A percentile compares a stretch with the other conserved stretches of the same genome.
phyloP scores from a whole-genome alignment of 2,329 filamentous ascomycete species.

The Pseudopithomyces maydicus region DNA sequence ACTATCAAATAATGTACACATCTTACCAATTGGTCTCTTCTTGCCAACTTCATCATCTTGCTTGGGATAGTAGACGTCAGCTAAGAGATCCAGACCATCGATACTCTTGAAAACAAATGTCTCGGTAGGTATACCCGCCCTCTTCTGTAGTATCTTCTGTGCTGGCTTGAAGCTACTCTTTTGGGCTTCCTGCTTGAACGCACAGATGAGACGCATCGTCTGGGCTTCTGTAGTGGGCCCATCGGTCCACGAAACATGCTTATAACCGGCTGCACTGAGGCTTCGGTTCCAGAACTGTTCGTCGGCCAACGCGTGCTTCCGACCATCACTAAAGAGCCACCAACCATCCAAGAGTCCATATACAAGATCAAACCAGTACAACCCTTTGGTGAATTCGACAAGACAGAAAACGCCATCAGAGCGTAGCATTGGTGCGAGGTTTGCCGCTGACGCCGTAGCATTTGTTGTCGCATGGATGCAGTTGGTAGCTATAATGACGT shows the following conservation, averaged over 20 bases:
- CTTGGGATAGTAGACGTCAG: not conserved
- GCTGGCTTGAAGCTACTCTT: too few relatives aligned
- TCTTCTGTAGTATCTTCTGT: too few relatives aligned
- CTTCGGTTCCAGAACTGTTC: slow-evolving; percentile 10
- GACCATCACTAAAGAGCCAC: slow-evolving; percentile 22
- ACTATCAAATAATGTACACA: not conserved
- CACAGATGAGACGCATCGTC: not conserved
- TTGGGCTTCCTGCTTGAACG: too few relatives aligned
- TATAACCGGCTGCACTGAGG: slow-evolving; percentile 14
- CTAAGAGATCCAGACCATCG: not conserved
- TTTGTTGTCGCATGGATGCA: slow-evolving; percentile 24
- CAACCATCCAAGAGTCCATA: slow-evolving; percentile 29
- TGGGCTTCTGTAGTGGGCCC: slow-evolving; percentile 2
- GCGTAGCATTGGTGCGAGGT: slow-evolving; percentile 15
- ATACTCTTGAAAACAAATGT: not conserved
- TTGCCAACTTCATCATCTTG: not conserved
- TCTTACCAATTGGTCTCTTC: not conserved
- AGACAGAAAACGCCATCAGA: slow-evolving; percentile 17
- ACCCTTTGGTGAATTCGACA: slow-evolving; percentile 16
- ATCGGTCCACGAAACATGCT: slow-evolving; percentile 19
- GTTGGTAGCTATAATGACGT: slow-evolving; percentile 16
- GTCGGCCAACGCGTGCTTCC: slow-evolving; percentile 11
- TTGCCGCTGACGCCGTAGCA: slow-evolving; percentile 6
- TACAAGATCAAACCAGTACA: slow-evolving; percentile 23
- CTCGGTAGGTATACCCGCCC: not conserved